phyloP scores from a whole-genome alignment of 495 filamentous ascomycete species.

The Penicillium paradoxum region DNA sequence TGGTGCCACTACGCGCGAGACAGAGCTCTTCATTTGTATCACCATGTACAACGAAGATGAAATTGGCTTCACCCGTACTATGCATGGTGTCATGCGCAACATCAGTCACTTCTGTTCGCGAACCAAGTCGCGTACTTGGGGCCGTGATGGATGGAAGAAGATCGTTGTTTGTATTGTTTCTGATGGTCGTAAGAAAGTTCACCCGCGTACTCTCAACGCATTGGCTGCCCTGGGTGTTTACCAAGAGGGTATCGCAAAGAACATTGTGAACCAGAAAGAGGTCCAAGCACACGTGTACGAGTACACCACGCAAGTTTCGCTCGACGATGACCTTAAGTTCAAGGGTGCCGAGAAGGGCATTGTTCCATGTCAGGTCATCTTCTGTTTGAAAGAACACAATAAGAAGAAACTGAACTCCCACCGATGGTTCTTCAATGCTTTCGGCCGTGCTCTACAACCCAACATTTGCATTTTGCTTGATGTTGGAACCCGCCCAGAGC shows the following conservation, averaged over 20 bases:
- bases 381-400: conserved; percentile 98
- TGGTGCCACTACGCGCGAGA: conserved; percentile 77
- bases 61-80: conserved; percentile 90
- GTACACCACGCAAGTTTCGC: conserved; percentile 95
- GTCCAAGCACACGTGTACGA: conserved; percentile 92
- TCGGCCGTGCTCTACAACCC: conserved; percentile 85
- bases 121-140: conserved; percentile 90
- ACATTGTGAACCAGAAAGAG: conserved; percentile 87
- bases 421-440: conserved; percentile 99
- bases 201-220: conserved; percentile 91
- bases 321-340: conserved; percentile 94
- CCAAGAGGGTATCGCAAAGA: conserved; percentile 98
- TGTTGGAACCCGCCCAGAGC: conserved; percentile 85
- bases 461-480: conserved; percentile 97
- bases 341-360: conserved; percentile 99
- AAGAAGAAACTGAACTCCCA: conserved; percentile 97
- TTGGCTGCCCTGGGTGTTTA: conserved; percentile 97
- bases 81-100: conserved; percentile 99
- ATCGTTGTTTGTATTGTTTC: conserved; percentile 96
- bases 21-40: conserved; percentile 96
- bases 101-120: conserved; percentile 94
- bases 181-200: conserved; percentile 90
- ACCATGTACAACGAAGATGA: conserved; percentile 99
- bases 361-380: conserved; percentile 97
- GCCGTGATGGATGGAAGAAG: conserved; percentile 97